These are phyloP conservation scores for Spergularia marina DNA, from an alignment of 148 eudicot species.

Conservation along the genomic window DNA sequence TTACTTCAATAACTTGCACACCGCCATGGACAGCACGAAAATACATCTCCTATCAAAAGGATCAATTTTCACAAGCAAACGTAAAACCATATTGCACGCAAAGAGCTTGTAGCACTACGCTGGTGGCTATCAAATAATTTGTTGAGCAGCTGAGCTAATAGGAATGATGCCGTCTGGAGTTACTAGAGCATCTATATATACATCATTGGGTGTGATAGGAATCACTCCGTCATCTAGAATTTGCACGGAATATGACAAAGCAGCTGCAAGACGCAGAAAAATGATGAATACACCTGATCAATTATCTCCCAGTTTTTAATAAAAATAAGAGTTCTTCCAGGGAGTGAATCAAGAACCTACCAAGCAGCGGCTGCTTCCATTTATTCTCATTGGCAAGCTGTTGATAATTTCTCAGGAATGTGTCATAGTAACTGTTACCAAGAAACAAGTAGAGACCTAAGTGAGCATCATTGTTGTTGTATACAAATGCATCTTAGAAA, in stretches of 20 bases:
- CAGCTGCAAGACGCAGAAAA: slow-evolving; percentile 54
- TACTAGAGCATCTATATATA: slow-evolving; percentile 73
- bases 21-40: neutral
- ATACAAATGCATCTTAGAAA: neutral
- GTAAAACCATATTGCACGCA: neutral
- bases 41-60: neutral
- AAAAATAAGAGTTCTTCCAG: neutral
- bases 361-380: slow-evolving; percentile 86
- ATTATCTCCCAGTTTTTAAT: neutral
- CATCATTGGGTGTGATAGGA: slow-evolving; percentile 80
- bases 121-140: slow-evolving; percentile 13
- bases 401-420: slow-evolving; percentile 76
- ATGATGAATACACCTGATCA: neutral
- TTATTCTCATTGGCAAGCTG: slow-evolving; percentile 64
- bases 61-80: neutral
- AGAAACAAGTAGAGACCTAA: slow-evolving; percentile 3
- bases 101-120: neutral
- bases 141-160: slow-evolving; percentile 55
- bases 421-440: slow-evolving; percentile 76
- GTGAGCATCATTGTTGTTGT: neutral
- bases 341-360: slow-evolving; percentile 31
- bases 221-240: slow-evolving; percentile 83
- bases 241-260: slow-evolving; percentile 79
- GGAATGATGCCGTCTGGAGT: slow-evolving; percentile 79
- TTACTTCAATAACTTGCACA: neutral